Evolutionary conservation across 257 asterid genomes (phyloP).

Genomic region (Nicotiana otophora): DNA sequence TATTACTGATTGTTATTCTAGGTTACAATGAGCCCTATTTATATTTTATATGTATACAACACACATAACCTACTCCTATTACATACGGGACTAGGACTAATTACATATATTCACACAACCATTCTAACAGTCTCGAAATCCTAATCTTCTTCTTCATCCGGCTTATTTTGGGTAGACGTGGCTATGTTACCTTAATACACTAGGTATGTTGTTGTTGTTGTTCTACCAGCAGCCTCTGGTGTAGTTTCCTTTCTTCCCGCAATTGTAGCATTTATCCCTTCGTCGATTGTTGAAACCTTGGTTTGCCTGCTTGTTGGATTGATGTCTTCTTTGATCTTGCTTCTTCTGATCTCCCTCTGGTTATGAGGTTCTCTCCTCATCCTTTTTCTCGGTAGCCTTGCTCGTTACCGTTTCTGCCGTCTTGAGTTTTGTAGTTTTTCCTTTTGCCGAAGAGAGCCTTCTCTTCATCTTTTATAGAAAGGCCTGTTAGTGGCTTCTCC

Average conservation of each 20-base stretch:
- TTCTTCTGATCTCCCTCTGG: not conserved
- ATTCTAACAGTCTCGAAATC: not conserved
- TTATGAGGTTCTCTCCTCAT: not conserved
- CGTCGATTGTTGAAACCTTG: not conserved
- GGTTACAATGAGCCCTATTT: too few relatives aligned
- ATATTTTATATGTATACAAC: too few relatives aligned
- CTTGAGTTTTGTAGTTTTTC: too few relatives aligned
- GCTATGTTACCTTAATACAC: not conserved
- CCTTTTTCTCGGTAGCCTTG: not conserved
- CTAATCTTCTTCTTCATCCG: not conserved
- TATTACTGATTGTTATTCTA: too few relatives aligned
- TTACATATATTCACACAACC: too few relatives aligned
- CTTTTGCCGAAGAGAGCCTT: not conserved
- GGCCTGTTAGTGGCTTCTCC: not conserved
- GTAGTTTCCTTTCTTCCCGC: not conserved
- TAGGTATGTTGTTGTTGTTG: not conserved
- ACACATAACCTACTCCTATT: too few relatives aligned
- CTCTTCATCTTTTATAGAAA: not conserved
- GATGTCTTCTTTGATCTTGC: not conserved
- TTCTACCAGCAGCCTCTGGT: not conserved
- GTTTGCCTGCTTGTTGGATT: not conserved
- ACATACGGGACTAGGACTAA: too few relatives aligned
- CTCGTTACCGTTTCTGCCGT: too few relatives aligned
- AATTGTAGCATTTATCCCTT: not conserved
- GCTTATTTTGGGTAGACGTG: not conserved